Evolutionary conservation across 768 basidiomycete species (phyloP).

Genomic region (Leccinum truebloodii): DNA sequence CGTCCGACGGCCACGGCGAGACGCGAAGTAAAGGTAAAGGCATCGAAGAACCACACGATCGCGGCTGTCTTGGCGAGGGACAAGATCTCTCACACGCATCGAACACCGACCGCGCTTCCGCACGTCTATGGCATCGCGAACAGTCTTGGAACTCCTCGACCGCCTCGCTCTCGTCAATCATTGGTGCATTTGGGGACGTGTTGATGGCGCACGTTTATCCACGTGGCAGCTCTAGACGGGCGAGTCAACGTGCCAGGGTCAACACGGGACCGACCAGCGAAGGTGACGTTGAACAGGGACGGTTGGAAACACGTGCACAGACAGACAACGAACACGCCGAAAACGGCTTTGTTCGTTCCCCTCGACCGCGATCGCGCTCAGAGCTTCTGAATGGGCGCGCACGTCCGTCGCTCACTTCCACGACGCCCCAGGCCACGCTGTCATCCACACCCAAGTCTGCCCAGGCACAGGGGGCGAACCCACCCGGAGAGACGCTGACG

Average conservation of each 20-base stretch:
- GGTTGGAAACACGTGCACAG: conserved; percentile 8
- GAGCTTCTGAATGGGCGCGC: neutral
- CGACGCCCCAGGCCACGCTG: neutral
- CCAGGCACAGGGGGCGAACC: conserved; percentile 9
- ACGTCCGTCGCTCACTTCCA: neutral
- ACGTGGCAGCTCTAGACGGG: neutral
- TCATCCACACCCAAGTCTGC: neutral
- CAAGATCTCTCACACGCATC: neutral
- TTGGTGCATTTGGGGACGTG: conserved; percentile 22
- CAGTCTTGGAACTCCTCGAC: conserved; percentile 16
- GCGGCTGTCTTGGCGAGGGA: neutral
- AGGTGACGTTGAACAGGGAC: conserved; percentile 11
- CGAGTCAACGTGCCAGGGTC: neutral
- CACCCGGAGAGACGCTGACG: conserved; percentile 76
- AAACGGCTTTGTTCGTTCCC: neutral
- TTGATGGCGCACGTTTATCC: conserved; percentile 11
- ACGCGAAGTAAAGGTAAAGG: conserved; percentile 13
- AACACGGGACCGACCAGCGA: neutral
- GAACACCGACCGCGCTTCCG: neutral
- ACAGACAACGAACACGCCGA: neutral
- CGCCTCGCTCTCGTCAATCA: conserved; percentile 20
- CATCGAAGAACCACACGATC: neutral
- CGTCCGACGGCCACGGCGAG: neutral
- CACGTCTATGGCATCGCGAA: neutral
- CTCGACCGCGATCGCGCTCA: conserved; percentile 1